These are phyloP conservation scores for Tricholoma saponaceum DNA, from an alignment of 768 basidiomycete genomes.

Conservation along the genomic window DNA sequence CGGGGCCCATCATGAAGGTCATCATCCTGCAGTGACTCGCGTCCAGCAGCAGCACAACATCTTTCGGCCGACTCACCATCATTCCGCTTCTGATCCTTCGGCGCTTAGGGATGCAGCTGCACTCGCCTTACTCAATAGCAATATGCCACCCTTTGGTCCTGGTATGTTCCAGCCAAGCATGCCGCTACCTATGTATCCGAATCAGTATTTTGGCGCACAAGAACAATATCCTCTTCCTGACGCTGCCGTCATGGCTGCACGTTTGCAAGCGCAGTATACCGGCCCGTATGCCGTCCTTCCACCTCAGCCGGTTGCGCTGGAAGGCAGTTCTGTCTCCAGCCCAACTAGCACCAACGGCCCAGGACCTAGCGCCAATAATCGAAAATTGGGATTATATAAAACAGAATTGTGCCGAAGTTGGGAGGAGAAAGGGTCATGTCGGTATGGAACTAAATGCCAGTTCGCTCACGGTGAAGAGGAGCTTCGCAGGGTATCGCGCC, in stretches of 20 bases:
- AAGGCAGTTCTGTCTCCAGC: conserved; percentile 35
- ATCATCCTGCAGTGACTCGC: conserved; percentile 64
- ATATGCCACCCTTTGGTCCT: conserved; percentile 52
- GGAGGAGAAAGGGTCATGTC: conserved; percentile 86
- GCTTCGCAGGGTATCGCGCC: conserved; percentile 75
- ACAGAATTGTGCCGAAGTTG: conserved; percentile 87
- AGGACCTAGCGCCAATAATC: conserved; percentile 87
- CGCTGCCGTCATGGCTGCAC: conserved; percentile 53
- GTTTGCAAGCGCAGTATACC: conserved; percentile 63
- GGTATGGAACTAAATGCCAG: conserved; percentile 87
- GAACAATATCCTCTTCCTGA: conserved; percentile 54
- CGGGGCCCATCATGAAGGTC: conserved; percentile 47
- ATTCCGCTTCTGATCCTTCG: conserved; percentile 81
- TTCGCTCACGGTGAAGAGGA: conserved; percentile 93
- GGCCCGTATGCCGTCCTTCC: conserved; percentile 39
- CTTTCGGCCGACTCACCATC: conserved; percentile 74
- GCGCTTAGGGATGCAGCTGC: conserved; percentile 67
- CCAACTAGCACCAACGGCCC: conserved; percentile 38
- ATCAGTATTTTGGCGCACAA: conserved; percentile 63
- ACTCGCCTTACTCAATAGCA: conserved; percentile 57
- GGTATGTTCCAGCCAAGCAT: conserved; percentile 55
- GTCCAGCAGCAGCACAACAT: conserved; percentile 77
- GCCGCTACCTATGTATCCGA: conserved; percentile 59
- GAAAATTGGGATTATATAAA: conserved; percentile 89
- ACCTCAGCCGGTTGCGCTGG: conserved; percentile 24